phyloP scores from a whole-genome alignment of 1,139 yeast genomes.

The Sugiyamaella novakii region DNA sequence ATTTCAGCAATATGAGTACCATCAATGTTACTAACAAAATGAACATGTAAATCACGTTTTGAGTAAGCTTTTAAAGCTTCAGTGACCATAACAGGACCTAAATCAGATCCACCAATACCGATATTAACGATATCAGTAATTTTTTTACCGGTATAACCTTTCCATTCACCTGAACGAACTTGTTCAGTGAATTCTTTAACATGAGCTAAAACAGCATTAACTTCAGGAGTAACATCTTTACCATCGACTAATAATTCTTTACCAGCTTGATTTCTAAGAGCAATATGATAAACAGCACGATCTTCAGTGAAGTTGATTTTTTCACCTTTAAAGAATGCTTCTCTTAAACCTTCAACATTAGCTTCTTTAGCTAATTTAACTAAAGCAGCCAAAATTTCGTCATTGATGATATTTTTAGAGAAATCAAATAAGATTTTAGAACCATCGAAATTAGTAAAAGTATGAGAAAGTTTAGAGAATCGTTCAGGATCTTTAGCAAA shows the following conservation, averaged over 20 bases:
- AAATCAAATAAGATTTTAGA: constrained; percentile 89
- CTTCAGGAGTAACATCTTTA: constrained; percentile 83
- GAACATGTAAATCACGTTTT: constrained; percentile 72
- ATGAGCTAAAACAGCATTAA: constrained; percentile 85
- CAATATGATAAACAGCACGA: constrained; percentile 96
- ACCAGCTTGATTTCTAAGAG: constrained; percentile 82
- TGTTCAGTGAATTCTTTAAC: constrained; percentile 92
- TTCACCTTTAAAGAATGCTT: constrained; percentile 87
- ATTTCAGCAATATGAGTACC: constrained; percentile 97
- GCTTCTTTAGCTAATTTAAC: constrained; percentile 87
- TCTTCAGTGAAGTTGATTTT: constrained; percentile 94
- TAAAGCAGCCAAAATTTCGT: constrained; percentile 69
- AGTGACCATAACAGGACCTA: constrained; percentile 99
- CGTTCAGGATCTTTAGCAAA: constrained; percentile 74
- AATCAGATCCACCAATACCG: constrained; percentile 98
- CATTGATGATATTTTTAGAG: constrained; percentile 90
- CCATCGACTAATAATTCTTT: constrained; percentile 89
- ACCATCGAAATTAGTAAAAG: constrained; percentile 80
- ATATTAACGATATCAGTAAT: constrained; percentile 94
- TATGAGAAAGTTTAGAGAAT: constrained; percentile 71
- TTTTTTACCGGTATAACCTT: constrained; percentile 92
- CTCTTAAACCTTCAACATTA: constrained; percentile 81
- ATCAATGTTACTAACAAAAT: constrained; percentile 96
- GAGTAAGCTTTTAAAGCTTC: constrained; percentile 94
- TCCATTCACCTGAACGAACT: constrained; percentile 92